Base-by-base conservation (phyloP, 805 yeast species). In the Peterozyma toletana region DNA sequence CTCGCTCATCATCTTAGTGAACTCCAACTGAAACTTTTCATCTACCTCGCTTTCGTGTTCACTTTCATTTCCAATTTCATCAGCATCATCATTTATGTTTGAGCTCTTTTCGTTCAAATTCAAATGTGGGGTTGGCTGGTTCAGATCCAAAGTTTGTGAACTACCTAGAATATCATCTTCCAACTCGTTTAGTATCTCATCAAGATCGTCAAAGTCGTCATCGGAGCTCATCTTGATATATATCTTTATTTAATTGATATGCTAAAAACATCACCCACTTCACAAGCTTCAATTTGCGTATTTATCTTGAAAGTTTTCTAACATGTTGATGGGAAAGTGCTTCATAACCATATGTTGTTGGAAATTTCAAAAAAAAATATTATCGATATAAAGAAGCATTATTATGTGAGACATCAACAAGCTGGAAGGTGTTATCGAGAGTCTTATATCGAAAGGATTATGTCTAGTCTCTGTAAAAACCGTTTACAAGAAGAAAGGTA, bases 401-500 rank as follows among this genome's bases (percentile, higher is more conserved):
- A 7, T 21, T 21, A 21, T 7, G 4, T 21, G 27, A 21, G 27
- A n/a, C n/a, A n/a, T n/a, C n/a, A n/a, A n/a, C n/a, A n/a, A n/a
- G n/a, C n/a, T n/a, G n/a, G n/a, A n/a, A n/a, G n/a, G n/a, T n/a
- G n/a, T n/a, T n/a, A n/a, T n/a, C n/a, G n/a, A n/a, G n/a, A n/a
- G n/a, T n/a, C n/a, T n/a, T n/a, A n/a, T n/a, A n/a, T n/a, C n/a
- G n/a, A n/a, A n/a, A n/a, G n/a, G 27, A 49, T 5, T 16, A 68
- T 68, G 75, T 66, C 71, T 43, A 63, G 85, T 47, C 74, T 88
- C 47, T 83, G 95, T 60, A 69, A 81, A 50, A 87, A 80, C 47
- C 78, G 99, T 54, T 75, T 91, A 35, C 97, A 90, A 58, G 96
- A 89, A 63, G 99, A 91, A 62, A 68, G 80, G 78, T 73, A 60